Evolutionary conservation across 768 basidiomycete species (phyloP), one percentile per base, ranked within the genome.

Genomic region (Suillus variegatus): DNA sequence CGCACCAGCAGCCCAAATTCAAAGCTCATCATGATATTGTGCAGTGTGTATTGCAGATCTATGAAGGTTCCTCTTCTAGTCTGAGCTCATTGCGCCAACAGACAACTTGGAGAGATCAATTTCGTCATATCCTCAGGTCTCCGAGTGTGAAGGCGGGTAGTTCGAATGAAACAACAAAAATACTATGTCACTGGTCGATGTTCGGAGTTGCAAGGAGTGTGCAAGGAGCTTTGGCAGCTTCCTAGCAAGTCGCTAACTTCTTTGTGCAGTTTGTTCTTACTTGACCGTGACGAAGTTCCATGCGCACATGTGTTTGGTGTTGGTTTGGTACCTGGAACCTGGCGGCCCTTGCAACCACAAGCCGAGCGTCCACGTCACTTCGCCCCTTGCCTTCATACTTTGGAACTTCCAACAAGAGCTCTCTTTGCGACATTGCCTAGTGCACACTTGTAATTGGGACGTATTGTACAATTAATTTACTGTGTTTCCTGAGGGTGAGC

Each of bases 311-410:
- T 32, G 32, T 32, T 32, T 32, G 32, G 32, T 32, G 32, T 32
- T 32, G 32, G 32, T 32, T 95, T 96, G 55, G 95, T 95, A 22
- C 95, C 95, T 9, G 93, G 94, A 18, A 97, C 91, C 68, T 28
- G 28, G 28, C 28, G 28, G 28, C 28, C 28, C 28, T 28, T 28
- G 28, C 28, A 20, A 93, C 95, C 16, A 97, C 95, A 61, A 97
- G 78, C 44, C 97, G 79, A 54, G 95, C 75, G 78, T 97, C 95
- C 9, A 94, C 92, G 4, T 89, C 87, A 55, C 85, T 85, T 66
- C 87, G 81, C 3, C 88, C 88, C 70, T 88, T 90, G 16, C 88
- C 86, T 68, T 86, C 0, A 32, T 6, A 32, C 5, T 32, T 32
- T 86, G 4, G 83, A 85, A 9, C 84, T 81, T 9, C 92, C 92